phyloP scores from a whole-genome alignment of 106 monocot species.

The Gastrodia elata region DNA sequence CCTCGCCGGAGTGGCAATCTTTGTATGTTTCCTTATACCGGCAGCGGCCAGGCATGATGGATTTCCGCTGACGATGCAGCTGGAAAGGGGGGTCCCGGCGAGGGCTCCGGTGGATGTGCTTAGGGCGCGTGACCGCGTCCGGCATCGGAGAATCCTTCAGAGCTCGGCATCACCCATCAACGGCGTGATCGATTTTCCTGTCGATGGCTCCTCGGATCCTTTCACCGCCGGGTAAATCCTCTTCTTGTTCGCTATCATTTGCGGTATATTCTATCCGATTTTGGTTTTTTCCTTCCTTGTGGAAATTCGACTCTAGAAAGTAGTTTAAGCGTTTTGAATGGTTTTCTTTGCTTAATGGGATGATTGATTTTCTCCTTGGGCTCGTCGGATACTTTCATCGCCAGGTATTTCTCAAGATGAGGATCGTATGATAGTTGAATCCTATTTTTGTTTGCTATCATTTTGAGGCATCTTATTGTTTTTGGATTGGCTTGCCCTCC shows the following conservation, averaged over 20 bases:
- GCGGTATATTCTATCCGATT: not conserved
- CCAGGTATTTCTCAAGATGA: too few relatives aligned
- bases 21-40: not conserved
- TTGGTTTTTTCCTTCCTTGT: too few relatives aligned
- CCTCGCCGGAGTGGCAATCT: not conserved
- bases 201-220: slow-evolving; percentile 72
- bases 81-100: slow-evolving; percentile 54
- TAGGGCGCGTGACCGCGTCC: slow-evolving; percentile 38
- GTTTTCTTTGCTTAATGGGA: too few relatives aligned
- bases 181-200: slow-evolving; percentile 75
- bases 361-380: too few relatives aligned
- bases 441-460: too few relatives aligned
- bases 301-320: too few relatives aligned
- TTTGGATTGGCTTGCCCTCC: too few relatives aligned
- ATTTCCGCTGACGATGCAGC: slow-evolving; percentile 31
- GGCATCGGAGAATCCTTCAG: slow-evolving; percentile 45
- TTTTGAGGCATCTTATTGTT: too few relatives aligned
- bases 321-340: too few relatives aligned
- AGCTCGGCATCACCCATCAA: not conserved
- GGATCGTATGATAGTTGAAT: too few relatives aligned
- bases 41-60: not conserved
- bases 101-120: slow-evolving; percentile 31
- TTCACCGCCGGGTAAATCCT: slow-evolving; percentile 72
- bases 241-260: not conserved
- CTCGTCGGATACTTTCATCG: too few relatives aligned